A percentile compares a stretch with the other conserved stretches of the same genome.
Conservation (phyloP, 345 rosid genomes). For the Eucalyptus lansdowneana region DNA sequence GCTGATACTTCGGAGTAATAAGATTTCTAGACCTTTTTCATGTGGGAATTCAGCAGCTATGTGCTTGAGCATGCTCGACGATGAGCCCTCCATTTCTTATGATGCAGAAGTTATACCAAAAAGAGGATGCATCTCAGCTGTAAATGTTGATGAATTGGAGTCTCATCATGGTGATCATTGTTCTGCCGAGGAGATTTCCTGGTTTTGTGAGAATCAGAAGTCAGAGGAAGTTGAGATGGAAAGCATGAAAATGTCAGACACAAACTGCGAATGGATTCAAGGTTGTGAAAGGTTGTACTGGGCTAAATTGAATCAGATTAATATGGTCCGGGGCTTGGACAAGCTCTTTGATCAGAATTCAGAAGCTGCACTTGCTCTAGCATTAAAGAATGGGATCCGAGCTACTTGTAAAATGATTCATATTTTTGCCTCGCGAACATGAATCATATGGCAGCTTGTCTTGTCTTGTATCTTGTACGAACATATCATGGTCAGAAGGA, state of each 20-base stretch:
- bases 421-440: slow-evolving; percentile 26
- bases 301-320: slow-evolving; percentile 12
- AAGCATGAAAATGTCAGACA: neutral
- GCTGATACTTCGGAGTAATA: neutral
- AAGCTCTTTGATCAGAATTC: slow-evolving; percentile 19
- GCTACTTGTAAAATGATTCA: slow-evolving; percentile 19
- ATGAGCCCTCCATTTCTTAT: neutral
- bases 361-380: slow-evolving; percentile 27
- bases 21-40: neutral
- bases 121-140: neutral
- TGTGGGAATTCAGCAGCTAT: neutral
- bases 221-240: neutral
- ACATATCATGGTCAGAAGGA: slow-evolving; percentile 7
- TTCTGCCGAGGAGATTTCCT: neutral
- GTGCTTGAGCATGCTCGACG: neutral
- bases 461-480: slow-evolving; percentile 11
- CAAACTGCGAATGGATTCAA: neutral
- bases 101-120: neutral
- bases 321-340: slow-evolving; percentile 8
- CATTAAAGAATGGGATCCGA: slow-evolving; percentile 3
- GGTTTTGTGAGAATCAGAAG: neutral
- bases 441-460: slow-evolving; percentile 21
- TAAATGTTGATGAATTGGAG: neutral
- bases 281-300: neutral
- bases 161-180: neutral